Percentiles rank a stretch among this genome's conserved stretches.
Evolutionary conservation across 2,329 filamentous ascomycete genomes (phyloP).

Genomic region (Colletotrichum viniferum): DNA sequence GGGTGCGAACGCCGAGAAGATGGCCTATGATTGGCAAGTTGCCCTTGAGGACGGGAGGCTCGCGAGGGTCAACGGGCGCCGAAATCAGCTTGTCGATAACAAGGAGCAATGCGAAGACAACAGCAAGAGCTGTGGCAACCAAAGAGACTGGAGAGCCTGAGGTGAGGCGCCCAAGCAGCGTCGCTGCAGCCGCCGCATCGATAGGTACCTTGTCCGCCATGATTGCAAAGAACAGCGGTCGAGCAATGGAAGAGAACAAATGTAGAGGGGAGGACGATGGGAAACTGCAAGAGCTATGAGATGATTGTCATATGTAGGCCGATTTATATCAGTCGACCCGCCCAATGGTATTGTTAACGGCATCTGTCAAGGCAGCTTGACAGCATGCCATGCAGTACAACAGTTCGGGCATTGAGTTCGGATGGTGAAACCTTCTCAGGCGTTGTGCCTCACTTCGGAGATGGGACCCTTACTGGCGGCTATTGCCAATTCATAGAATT

Average conservation of each 20-base stretch:
- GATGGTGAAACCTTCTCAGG: neutral
- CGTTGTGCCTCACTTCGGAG: neutral
- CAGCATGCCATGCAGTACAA: neutral
- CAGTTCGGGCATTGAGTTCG: neutral
- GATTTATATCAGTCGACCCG: neutral
- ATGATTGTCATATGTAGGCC: neutral
- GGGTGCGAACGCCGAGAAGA: constrained; percentile 44
- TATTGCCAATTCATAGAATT: neutral
- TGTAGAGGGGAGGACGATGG: neutral
- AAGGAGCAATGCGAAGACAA: neutral
- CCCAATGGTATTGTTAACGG: neutral
- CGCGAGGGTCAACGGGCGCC: constrained; percentile 32
- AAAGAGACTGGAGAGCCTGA: neutral
- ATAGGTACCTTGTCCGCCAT: neutral
- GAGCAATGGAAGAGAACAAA: neutral
- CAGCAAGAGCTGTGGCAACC: neutral
- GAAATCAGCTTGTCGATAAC: neutral
- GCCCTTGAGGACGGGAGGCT: constrained; percentile 46
- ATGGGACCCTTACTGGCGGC: neutral
- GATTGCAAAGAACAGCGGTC: neutral
- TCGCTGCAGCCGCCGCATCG: neutral
- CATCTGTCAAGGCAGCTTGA: neutral
- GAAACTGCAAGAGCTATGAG: neutral
- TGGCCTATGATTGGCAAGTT: constrained; percentile 50
- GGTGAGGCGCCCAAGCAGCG: neutral